These are phyloP conservation scores for Caryopteris hybrid DNA, from an alignment of 305 asterid species.

Conservation along the genomic window DNA sequence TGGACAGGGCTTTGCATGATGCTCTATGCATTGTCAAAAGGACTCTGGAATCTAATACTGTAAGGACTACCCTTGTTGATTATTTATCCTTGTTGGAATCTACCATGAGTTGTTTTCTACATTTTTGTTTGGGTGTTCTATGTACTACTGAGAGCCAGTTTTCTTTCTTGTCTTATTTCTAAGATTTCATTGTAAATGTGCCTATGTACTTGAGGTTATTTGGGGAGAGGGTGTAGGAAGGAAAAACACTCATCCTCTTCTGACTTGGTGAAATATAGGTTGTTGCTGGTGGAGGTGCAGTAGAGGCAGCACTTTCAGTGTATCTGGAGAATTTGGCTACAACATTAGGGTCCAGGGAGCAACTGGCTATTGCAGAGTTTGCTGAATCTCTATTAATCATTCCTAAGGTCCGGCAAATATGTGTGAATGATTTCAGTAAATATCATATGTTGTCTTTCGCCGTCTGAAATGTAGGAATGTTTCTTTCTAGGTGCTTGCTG, in stretches of 20 bases:
- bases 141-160: too few species aligned
- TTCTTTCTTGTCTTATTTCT: too few species aligned
- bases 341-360: conserved; percentile 90
- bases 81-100: neutral
- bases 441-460: neutral
- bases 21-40: conserved; percentile 76
- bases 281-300: conserved; percentile 97
- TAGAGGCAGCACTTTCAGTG: conserved; percentile 83
- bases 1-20: conserved; percentile 89
- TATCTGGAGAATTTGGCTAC: conserved; percentile 89
- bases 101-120: neutral
- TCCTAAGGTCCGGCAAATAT: conserved; percentile 55
- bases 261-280: conserved; percentile 38
- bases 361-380: conserved; percentile 88
- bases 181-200: too few species aligned
- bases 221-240: neutral
- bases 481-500: conserved; percentile 74
- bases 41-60: conserved; percentile 76
- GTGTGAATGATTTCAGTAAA: neutral
- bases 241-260: neutral
- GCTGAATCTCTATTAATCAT: conserved; percentile 78
- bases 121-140: too few species aligned
- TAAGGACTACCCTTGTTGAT: conserved; percentile 24
- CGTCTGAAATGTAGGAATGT: neutral
- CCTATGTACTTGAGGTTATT: neutral